Evolutionary conservation across 352 stramenopile species (phyloP), one percentile per base, ranked within the genome.

Genomic region (Phytophthora fragariae): DNA sequence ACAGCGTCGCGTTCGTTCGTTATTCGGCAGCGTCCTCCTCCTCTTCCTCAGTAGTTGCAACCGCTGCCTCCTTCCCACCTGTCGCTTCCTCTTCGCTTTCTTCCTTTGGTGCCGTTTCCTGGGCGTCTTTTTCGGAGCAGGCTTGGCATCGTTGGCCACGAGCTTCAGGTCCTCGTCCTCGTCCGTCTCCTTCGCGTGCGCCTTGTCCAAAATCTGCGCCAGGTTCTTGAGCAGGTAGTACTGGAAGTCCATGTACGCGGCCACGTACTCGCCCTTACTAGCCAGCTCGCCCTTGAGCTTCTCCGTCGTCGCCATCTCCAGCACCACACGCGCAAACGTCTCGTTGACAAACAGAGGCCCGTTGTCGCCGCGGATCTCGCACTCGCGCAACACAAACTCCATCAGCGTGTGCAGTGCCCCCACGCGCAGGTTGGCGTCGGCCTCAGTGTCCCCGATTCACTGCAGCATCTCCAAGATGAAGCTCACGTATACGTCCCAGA

Each of bases 201-300:
- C 66, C n/a, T 44, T 80, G 41, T 92, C 81, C 35, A 93, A 57
- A n/a, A 91, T 62, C 54, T 90, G 82, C 55, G 81, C 83, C 46
- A 93, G 59, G 63, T 90, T 90, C 69, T 89, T 89, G 57, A 93
- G 72, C 87, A 93, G 94, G 68, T 93, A 96, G 73, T 96, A 95
- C 76, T 95, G 90, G 31, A 97, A 88, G 64, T 97, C 91, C 33
- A 84, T 77, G 79, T 96, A 97, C 2, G 91, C 88, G 37, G 65
- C 76, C 31, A 97, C 81, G 60, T 85, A 97, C 70, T 97, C 91
- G 56, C 91, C 90, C 69, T 96, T 92, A 49, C 82, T 93, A 35
- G 85, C 76, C 57, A 97, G 67, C 53, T 96, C 89, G 49, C 89
- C 86, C 71, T 95, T 95, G 41, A 95, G 79, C 70, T 93, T 92